phyloP scores from a whole-genome alignment of 352 stramenopile genomes.

The Achlya hypogyna region DNA sequence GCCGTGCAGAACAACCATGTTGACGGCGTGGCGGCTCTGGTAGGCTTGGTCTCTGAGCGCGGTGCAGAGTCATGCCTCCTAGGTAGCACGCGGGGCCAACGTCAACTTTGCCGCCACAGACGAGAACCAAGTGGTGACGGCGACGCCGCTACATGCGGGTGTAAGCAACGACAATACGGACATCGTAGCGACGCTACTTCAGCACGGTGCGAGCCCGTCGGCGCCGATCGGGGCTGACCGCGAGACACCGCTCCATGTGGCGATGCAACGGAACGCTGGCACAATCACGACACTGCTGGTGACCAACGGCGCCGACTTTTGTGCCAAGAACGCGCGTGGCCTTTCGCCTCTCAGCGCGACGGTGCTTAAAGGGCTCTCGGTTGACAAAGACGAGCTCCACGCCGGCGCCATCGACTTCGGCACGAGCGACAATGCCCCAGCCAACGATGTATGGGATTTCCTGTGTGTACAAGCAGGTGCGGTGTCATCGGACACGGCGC shows the following conservation, averaged over 20 bases:
- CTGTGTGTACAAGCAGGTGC: too few relatives aligned
- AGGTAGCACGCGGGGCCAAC: neutral
- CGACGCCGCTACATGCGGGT: neutral
- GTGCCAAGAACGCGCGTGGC: neutral
- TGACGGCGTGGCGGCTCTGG: neutral
- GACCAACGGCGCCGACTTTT: conserved; percentile 30
- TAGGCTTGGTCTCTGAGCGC: neutral
- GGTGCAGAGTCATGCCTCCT: neutral
- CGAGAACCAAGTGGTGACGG: too few relatives aligned
- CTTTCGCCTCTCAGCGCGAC: conserved; percentile 10
- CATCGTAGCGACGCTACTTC: neutral
- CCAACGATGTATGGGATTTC: conserved; percentile 5
- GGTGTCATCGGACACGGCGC: neutral
- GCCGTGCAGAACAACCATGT: neutral
- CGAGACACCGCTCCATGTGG: conserved; percentile 52
- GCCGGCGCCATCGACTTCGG: conserved; percentile 7
- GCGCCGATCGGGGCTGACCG: conserved; percentile 20
- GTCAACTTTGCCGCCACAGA: too few relatives aligned
- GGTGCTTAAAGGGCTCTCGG: conserved; percentile 6
- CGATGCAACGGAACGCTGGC: conserved; percentile 37
- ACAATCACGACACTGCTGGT: conserved; percentile 36
- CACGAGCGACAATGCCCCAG: neutral
- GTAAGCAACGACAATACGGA: neutral
- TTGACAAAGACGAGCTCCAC: conserved; percentile 6
- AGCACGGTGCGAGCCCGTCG: conserved; percentile 9